Conservation (phyloP, 1,284 basidiomycete genomes). For the Apiotrichum gamsii region DNA sequence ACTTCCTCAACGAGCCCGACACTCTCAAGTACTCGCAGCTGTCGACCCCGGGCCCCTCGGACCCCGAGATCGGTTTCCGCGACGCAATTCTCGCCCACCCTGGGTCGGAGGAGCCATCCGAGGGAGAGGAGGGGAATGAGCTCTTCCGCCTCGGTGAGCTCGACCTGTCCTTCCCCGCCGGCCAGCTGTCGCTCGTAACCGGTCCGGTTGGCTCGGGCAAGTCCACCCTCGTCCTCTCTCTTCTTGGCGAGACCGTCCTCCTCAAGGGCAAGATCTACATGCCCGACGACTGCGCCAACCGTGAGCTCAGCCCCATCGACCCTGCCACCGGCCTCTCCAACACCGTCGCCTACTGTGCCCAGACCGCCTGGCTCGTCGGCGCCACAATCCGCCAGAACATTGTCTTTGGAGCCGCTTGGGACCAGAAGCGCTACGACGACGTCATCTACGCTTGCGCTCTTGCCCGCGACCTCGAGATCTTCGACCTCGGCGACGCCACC, state of each 20-base stretch:
- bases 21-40: slow-evolving; percentile 54
- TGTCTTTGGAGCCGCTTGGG: slow-evolving; percentile 49
- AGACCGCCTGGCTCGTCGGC: slow-evolving; percentile 54
- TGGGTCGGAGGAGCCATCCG: slow-evolving; percentile 22
- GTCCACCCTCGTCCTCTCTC: slow-evolving; percentile 61
- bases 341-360: slow-evolving; percentile 53
- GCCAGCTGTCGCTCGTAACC: slow-evolving; percentile 45
- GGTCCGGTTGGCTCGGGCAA: slow-evolving; percentile 57
- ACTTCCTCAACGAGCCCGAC: slow-evolving; percentile 53
- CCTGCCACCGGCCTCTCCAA: slow-evolving; percentile 49
- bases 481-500: slow-evolving; percentile 53
- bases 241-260: slow-evolving; percentile 52
- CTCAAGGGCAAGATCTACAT: slow-evolving; percentile 52
- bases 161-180: slow-evolving; percentile 48
- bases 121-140: slow-evolving; percentile 10
- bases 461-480: slow-evolving; percentile 51
- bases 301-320: slow-evolving; percentile 47
- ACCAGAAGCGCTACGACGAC: slow-evolving; percentile 48
- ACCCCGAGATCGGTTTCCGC: slow-evolving; percentile 51
- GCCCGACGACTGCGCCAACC: slow-evolving; percentile 48
- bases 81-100: slow-evolving; percentile 47
- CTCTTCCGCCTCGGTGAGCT: slow-evolving; percentile 50
- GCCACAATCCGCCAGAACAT: slow-evolving; percentile 55
- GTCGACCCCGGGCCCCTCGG: slow-evolving; percentile 36
- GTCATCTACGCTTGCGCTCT: slow-evolving; percentile 53